Conservation (phyloP, 805 yeast genomes). For the Metschnikowia arizonensis region DNA sequence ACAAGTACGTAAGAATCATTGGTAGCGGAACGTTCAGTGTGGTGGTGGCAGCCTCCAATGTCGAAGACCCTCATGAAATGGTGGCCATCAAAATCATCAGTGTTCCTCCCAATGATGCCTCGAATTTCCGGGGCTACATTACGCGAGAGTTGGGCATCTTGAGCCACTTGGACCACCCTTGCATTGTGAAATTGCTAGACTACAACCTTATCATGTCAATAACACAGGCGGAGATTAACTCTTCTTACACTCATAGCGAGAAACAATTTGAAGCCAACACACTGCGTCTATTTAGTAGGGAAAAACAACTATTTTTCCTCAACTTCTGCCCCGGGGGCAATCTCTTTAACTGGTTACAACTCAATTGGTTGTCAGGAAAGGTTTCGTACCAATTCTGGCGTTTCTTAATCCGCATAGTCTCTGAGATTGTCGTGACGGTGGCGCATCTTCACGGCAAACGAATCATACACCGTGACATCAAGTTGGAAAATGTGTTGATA, state of each 20-base stretch:
- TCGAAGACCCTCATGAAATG: slow-evolving; percentile 17
- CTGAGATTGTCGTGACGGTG: slow-evolving; percentile 68
- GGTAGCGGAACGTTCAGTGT: slow-evolving; percentile 70
- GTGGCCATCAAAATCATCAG: slow-evolving; percentile 70
- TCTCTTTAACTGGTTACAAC: slow-evolving; percentile 53
- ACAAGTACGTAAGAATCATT: slow-evolving; percentile 27
- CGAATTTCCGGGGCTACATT: slow-evolving; percentile 37
- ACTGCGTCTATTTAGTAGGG: slow-evolving; percentile 2
- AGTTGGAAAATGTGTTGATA: slow-evolving; percentile 77
- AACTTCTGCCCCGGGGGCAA: slow-evolving; percentile 87
- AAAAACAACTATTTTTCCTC: slow-evolving; percentile 50
- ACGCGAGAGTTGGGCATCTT: slow-evolving; percentile 68
- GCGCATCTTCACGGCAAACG: slow-evolving; percentile 59
- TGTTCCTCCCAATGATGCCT: slow-evolving; percentile 30
- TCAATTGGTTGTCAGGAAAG: slow-evolving; percentile 21
- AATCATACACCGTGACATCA: slow-evolving; percentile 87
- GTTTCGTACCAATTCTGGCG: slow-evolving; percentile 34
- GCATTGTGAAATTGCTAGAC: slow-evolving; percentile 60
- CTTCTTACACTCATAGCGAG: slow-evolving; percentile 1
- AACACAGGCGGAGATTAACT: slow-evolving; percentile 22
- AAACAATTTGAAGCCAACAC: neutral
- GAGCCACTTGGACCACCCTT: slow-evolving; percentile 57
- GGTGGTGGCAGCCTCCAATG: slow-evolving; percentile 47
- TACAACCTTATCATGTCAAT: slow-evolving; percentile 33
- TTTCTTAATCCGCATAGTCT: slow-evolving; percentile 57